These are phyloP conservation scores for Cryptosporidium felis DNA, from an alignment of 169 alveolate genomes.

Conservation along the genomic window DNA sequence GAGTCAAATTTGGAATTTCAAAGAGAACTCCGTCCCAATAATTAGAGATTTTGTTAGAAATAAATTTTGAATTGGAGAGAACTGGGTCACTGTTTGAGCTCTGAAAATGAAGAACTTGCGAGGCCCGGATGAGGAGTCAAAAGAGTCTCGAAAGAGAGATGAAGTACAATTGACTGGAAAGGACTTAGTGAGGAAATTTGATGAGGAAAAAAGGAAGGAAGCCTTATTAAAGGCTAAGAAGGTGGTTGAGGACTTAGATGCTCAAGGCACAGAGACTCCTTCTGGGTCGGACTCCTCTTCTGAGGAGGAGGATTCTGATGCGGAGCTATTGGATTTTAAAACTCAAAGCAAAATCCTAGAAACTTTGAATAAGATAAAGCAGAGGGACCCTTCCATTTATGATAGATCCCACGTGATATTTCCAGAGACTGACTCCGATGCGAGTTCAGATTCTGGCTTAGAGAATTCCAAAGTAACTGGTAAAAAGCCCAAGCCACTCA, in stretches of 20 bases:
- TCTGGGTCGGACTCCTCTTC: slow-evolving; percentile 45
- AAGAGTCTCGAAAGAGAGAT: not conserved
- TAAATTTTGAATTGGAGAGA: not conserved
- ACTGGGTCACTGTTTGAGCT: not conserved
- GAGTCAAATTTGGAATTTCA: slow-evolving; percentile 2
- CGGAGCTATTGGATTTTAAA: slow-evolving; percentile 76
- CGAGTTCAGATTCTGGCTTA: not conserved
- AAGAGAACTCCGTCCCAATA: no score
- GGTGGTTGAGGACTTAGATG: slow-evolving; percentile 5
- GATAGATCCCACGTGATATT: slow-evolving; percentile 75
- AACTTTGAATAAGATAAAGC: slow-evolving; percentile 77
- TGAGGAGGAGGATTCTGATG: slow-evolving; percentile 82
- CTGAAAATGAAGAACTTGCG: slow-evolving; percentile 6
- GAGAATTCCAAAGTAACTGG: not conserved
- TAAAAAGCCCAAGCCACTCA: slow-evolving; percentile 13
- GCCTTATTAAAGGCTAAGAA: slow-evolving; percentile 60
- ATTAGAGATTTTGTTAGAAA: no score
- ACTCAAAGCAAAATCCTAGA: slow-evolving; percentile 80
- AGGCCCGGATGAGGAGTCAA: slow-evolving; percentile 32
- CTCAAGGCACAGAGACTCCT: no score
- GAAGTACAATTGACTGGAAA: not conserved
- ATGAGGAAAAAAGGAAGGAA: slow-evolving; percentile 48
- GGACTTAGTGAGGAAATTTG: slow-evolving; percentile 32
- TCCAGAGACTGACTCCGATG: slow-evolving; percentile 27
- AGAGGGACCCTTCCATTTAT: slow-evolving; percentile 81